A percentile compares a stretch with the other conserved stretches of the same genome.
phyloP scores from a whole-genome alignment of 2,329 filamentous ascomycete species.

The Tolypocladium sp. region DNA sequence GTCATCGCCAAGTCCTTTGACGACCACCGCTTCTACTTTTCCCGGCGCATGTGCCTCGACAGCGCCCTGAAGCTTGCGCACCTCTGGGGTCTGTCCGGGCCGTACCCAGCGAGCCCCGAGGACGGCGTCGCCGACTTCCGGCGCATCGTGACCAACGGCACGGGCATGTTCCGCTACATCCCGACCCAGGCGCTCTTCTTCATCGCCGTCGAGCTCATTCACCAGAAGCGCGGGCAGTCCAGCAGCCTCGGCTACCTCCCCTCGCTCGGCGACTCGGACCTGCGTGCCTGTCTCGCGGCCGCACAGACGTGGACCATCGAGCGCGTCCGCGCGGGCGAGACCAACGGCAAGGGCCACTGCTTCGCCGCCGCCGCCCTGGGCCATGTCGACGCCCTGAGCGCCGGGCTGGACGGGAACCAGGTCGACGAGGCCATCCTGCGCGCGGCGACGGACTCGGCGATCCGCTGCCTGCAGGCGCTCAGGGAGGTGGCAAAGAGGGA shows the following conservation, averaged over 20 bases:
- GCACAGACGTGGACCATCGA: conserved; percentile 20
- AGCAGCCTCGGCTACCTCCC: conserved; percentile 18
- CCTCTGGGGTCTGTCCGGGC: conserved; percentile 18
- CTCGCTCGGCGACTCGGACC: conserved; percentile 20
- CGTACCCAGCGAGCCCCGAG: conserved; percentile 4
- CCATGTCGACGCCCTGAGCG: conserved; percentile 25
- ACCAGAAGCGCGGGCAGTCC: conserved; percentile 32
- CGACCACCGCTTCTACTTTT: conserved; percentile 42
- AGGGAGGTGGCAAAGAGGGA: conserved; percentile 21
- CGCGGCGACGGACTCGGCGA: conserved; percentile 14
- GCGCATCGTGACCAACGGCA: conserved; percentile 28
- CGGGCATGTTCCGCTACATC: conserved; percentile 33
- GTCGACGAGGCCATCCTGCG: conserved; percentile 20
- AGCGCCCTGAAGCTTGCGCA: conserved; percentile 25
- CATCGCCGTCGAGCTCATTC: conserved; percentile 35
- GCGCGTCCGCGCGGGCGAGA: conserved; percentile 31
- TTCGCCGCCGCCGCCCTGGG: conserved; percentile 20
- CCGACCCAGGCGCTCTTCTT: conserved; percentile 29
- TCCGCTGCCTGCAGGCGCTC: conserved; percentile 21
- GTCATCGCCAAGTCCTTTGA: conserved; percentile 33
- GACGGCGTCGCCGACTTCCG: conserved; percentile 12
- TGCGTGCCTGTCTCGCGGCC: conserved; percentile 19
- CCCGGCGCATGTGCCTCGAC: conserved; percentile 39
- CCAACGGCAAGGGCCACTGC: conserved; percentile 31
- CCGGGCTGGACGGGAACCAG: conserved; percentile 16